These are phyloP conservation scores for Coemansia sp. DNA, from an alignment of 192 early-diverging fungal genomes.

Conservation along the genomic window DNA sequence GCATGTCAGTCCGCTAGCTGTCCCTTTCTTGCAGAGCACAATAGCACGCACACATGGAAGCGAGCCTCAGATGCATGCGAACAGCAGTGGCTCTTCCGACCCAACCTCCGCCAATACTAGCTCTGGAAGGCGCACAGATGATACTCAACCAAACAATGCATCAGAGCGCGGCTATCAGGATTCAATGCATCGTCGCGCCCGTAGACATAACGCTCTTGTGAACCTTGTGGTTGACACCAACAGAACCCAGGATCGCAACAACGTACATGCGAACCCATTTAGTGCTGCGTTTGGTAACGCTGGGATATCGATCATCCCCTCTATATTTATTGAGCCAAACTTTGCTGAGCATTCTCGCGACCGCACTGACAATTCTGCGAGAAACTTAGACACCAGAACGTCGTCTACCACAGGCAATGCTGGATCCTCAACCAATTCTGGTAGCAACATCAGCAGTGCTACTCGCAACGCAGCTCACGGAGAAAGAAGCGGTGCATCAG, in stretches of 20 bases:
- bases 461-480: background rate
- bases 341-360: background rate
- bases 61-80: background rate
- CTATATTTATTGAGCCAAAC: background rate
- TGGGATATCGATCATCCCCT: background rate
- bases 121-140: background rate
- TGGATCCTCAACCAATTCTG: background rate
- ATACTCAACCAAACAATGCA: background rate
- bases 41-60: background rate
- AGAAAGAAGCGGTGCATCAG: background rate
- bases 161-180: background rate
- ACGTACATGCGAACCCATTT: background rate
- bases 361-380: background rate
- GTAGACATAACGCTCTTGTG: conserved; percentile 3
- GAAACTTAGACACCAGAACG: background rate
- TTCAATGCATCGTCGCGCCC: background rate
- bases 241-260: background rate
- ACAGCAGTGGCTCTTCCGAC: background rate
- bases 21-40: conserved; percentile 29
- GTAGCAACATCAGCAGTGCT: background rate
- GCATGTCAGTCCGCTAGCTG: conserved; percentile 13
- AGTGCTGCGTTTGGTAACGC: background rate
- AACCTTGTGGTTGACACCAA: background rate
- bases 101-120: background rate
- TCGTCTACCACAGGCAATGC: background rate